Evolutionary conservation across 108 stramenopile genomes (phyloP).

Genomic region (Cyclotella sp.): DNA sequence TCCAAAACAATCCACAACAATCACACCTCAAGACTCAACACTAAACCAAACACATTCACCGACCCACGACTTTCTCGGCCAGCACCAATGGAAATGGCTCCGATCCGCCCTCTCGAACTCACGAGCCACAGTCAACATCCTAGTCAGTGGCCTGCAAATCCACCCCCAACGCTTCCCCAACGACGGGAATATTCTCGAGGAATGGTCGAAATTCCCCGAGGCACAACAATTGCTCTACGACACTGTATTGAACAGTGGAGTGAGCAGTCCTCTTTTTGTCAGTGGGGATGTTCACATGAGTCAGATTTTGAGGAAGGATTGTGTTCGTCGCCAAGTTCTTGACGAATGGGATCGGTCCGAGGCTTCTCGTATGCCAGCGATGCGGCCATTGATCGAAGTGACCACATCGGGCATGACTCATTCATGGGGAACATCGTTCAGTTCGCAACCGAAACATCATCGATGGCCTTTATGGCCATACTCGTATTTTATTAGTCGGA

Average conservation of each 20-base stretch:
- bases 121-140: slow-evolving; percentile 73
- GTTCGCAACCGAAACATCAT: slow-evolving; percentile 45
- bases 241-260: slow-evolving; percentile 64
- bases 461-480: slow-evolving; percentile 41
- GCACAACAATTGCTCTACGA: slow-evolving; percentile 73
- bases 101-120: slow-evolving; percentile 70
- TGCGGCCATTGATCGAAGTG: slow-evolving; percentile 68
- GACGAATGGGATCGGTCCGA: background rate
- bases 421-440: slow-evolving; percentile 67
- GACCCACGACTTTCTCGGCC: slow-evolving; percentile 71
- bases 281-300: slow-evolving; percentile 87
- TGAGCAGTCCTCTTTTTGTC: slow-evolving; percentile 63
- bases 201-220: slow-evolving; percentile 78
- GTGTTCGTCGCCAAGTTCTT: slow-evolving; percentile 26
- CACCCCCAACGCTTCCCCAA: slow-evolving; percentile 66
- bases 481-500: slow-evolving; percentile 37
- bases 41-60: slow-evolving; percentile 4
- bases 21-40: background rate
- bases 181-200: slow-evolving; percentile 69
- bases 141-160: slow-evolving; percentile 79
- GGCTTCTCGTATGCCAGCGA: slow-evolving; percentile 1
- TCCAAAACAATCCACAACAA: background rate
- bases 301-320: slow-evolving; percentile 77
- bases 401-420: slow-evolving; percentile 86
- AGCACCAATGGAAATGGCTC: slow-evolving; percentile 88